Evolutionary conservation across 139 green algal species (phyloP).

Genomic region (Chlorella sp.): DNA sequence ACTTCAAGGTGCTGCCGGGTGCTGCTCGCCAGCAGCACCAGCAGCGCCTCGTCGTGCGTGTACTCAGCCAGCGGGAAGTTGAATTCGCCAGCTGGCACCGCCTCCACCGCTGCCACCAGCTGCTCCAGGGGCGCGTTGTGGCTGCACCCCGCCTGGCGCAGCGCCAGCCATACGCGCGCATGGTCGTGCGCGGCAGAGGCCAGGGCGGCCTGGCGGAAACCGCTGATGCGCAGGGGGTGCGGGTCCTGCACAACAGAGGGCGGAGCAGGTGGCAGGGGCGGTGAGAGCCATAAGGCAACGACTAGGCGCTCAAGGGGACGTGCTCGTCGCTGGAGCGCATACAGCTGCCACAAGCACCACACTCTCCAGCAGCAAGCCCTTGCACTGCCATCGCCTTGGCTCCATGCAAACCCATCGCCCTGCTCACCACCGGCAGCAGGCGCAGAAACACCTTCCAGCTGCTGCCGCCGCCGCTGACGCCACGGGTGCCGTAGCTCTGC

Average conservation of each 20-base stretch:
- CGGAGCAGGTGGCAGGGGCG: too few relatives aligned
- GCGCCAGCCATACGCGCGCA: not conserved
- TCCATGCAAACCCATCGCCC: too few relatives aligned
- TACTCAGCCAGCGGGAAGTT: not conserved
- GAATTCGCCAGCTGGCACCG: not conserved
- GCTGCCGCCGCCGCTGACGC: too few relatives aligned
- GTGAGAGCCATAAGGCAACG: too few relatives aligned
- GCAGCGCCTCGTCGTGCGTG: not conserved
- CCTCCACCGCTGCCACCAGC: not conserved
- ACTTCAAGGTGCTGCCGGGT: conserved; percentile 3
- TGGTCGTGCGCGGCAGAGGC: conserved; percentile 16
- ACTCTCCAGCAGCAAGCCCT: too few relatives aligned
- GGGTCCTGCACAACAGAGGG: not conserved
- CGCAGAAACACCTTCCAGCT: too few relatives aligned
- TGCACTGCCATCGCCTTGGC: too few relatives aligned
- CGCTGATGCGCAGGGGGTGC: not conserved
- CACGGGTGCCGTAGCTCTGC: too few relatives aligned
- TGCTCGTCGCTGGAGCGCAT: too few relatives aligned
- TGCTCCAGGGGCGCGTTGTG: not conserved
- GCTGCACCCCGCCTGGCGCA: not conserved
- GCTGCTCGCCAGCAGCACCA: not conserved
- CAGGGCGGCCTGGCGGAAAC: not conserved
- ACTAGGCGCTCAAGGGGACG: too few relatives aligned
- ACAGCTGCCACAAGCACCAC: too few relatives aligned
- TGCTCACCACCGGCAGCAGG: too few relatives aligned